Evolutionary conservation across 2,329 filamentous ascomycete genomes (phyloP).

Genomic region (Bipolaris bicolor): DNA sequence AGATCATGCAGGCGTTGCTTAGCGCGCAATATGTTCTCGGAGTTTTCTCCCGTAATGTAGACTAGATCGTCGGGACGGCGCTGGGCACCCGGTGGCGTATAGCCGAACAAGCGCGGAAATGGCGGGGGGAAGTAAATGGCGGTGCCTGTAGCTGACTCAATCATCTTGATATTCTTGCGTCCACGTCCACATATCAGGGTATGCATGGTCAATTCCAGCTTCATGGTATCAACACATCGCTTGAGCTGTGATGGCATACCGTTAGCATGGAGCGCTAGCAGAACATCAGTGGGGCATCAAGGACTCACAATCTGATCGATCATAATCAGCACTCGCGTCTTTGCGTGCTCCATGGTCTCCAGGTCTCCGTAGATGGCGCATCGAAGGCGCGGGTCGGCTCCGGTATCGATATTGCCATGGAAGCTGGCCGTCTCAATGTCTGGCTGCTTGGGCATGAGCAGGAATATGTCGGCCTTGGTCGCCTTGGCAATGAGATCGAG

Average conservation of each 20-base stretch:
- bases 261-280: constrained; percentile 47
- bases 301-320: constrained; percentile 85
- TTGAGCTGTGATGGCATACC: constrained; percentile 61
- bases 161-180: constrained; percentile 96
- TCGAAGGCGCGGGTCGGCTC: constrained; percentile 85
- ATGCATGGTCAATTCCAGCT: constrained; percentile 85
- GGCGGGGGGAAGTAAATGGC: constrained; percentile 98
- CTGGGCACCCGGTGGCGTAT: constrained; percentile 80
- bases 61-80: constrained; percentile 87
- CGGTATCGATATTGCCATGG: constrained; percentile 75
- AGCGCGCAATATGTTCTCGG: constrained; percentile 82
- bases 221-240: constrained; percentile 76
- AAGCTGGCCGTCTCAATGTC: constrained; percentile 79
- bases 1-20: constrained; percentile 92
- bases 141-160: constrained; percentile 93
- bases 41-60: constrained; percentile 89
- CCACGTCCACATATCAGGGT: constrained; percentile 91
- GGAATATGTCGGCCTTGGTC: constrained; percentile 95
- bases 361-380: constrained; percentile 95
- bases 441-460: constrained; percentile 86
- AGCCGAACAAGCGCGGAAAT: constrained; percentile 90
- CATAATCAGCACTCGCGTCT: constrained; percentile 93
- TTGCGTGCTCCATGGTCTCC: constrained; percentile 94
- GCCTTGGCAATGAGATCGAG: constrained; percentile 85
- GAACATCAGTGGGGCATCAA: constrained; percentile 26